Percentiles rank a stretch among this genome's conserved stretches.
Evolutionary conservation across 2,329 filamentous ascomycete species (phyloP).

Genomic region (Aspergillus puulaauensis): DNA sequence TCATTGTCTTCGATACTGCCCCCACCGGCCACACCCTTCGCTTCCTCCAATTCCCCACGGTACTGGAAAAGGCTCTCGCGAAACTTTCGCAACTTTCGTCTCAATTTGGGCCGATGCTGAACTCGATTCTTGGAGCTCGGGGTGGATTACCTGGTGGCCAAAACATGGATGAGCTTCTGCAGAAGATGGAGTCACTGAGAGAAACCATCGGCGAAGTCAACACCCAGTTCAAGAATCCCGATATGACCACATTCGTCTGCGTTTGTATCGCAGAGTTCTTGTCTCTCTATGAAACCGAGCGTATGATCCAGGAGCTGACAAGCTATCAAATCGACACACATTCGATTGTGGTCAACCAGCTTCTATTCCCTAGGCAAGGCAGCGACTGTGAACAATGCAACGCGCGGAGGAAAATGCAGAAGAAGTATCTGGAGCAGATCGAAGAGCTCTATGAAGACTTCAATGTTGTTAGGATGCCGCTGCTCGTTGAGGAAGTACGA

Average conservation of each 20-base stretch:
- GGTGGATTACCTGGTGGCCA: conserved; percentile 86
- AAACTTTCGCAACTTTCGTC: conserved; percentile 92
- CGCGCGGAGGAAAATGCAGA: conserved; percentile 94
- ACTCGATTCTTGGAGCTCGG: conserved; percentile 79
- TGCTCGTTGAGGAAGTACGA: conserved; percentile 91
- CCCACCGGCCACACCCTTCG: conserved; percentile 97
- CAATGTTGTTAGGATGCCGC: conserved; percentile 97
- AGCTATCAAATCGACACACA: conserved; percentile 95
- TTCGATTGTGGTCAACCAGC: conserved; percentile 95
- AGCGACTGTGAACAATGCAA: conserved; percentile 94
- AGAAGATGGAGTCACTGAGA: conserved; percentile 90
- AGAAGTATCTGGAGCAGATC: conserved; percentile 98
- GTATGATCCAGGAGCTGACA: conserved; percentile 97
- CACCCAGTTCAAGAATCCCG: conserved; percentile 94
- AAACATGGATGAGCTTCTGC: conserved; percentile 85
- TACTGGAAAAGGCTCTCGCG: conserved; percentile 96
- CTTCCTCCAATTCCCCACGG: conserved; percentile 96
- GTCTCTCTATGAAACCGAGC: conserved; percentile 95
- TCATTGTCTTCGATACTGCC: conserved; percentile 98
- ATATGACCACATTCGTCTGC: conserved; percentile 94
- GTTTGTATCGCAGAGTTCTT: conserved; percentile 98
- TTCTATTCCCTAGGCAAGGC: conserved; percentile 83
- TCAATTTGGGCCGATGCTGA: conserved; percentile 95
- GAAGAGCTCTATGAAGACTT: conserved; percentile 99
- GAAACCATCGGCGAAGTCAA: conserved; percentile 96